Conservation (phyloP, 441 rosid genomes). For the Pelargonium fulgidum region DNA sequence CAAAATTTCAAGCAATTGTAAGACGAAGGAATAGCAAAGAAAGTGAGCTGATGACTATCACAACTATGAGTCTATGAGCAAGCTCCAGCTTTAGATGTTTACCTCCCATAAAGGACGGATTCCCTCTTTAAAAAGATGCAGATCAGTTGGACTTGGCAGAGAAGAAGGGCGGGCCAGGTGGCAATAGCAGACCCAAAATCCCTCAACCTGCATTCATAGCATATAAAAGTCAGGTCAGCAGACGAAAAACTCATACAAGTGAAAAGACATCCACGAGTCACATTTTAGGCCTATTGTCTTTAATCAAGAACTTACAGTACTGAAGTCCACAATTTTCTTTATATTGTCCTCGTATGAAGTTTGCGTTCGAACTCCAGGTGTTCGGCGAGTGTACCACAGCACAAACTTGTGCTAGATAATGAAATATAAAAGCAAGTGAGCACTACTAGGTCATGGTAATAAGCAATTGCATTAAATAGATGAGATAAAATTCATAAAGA, state of each 20-base stretch:
- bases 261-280: too few relatives aligned
- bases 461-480: neutral
- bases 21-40: neutral
- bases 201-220: slow-evolving; percentile 55
- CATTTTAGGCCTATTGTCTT: neutral
- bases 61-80: neutral
- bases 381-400: slow-evolving; percentile 89
- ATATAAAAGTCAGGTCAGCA: slow-evolving; percentile 14
- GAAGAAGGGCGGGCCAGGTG: slow-evolving; percentile 84
- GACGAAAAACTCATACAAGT: too few relatives aligned
- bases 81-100: slow-evolving; percentile 12
- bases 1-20: neutral
- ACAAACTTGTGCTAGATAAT: slow-evolving; percentile 63
- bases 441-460: neutral
- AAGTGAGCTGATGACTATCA: neutral
- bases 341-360: slow-evolving; percentile 90
- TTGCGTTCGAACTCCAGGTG: slow-evolving; percentile 79
- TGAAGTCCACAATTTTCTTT: slow-evolving; percentile 83
- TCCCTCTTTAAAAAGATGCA: slow-evolving; percentile 91
- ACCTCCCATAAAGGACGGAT: slow-evolving; percentile 98
- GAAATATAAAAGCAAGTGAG: slow-evolving; percentile 20
- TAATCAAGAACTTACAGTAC: slow-evolving; percentile 51
- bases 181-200: slow-evolving; percentile 90
- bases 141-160: slow-evolving; percentile 87
- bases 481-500: neutral